A percentile compares a stretch with the other conserved stretches of the same genome.
Conservation (phyloP, 2,329 filamentous ascomycete species). For the Aureobasidium leucospermi region DNA sequence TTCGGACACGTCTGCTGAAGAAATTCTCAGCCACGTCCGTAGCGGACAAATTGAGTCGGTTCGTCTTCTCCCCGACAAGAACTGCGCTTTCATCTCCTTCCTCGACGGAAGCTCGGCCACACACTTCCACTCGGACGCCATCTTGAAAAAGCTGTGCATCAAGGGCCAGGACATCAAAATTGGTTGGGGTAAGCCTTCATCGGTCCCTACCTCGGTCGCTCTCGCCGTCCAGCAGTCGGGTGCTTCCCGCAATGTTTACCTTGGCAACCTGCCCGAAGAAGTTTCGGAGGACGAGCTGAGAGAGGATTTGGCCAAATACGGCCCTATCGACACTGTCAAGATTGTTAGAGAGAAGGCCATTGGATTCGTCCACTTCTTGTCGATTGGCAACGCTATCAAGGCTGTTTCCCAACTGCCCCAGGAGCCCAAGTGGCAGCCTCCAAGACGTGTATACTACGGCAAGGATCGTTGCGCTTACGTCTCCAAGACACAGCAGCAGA, state of each 20-base stretch:
- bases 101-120: slow-evolving; percentile 95
- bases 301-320: slow-evolving; percentile 93
- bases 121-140: slow-evolving; percentile 98
- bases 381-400: slow-evolving; percentile 97
- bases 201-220: slow-evolving; percentile 95
- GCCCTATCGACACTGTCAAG: slow-evolving; percentile 94
- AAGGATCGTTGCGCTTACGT: slow-evolving; percentile 98
- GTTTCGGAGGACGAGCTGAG: slow-evolving; percentile 85
- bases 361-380: slow-evolving; percentile 94
- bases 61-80: slow-evolving; percentile 93
- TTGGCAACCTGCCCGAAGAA: slow-evolving; percentile 88
- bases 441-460: slow-evolving; percentile 93
- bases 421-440: slow-evolving; percentile 93
- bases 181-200: slow-evolving; percentile 97
- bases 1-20: slow-evolving; percentile 92
- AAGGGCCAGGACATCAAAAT: slow-evolving; percentile 99
- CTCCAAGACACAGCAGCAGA: slow-evolving; percentile 98
- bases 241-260: slow-evolving; percentile 92
- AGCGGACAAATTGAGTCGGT: slow-evolving; percentile 99
- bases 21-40: slow-evolving; percentile 90
- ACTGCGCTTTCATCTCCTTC: slow-evolving; percentile 99
- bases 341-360: slow-evolving; percentile 97
- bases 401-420: slow-evolving; percentile 93
- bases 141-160: slow-evolving; percentile 98
- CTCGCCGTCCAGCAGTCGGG: slow-evolving; percentile 95